Percentiles rank a stretch among this genome's conserved stretches.
Conservation (phyloP, 2,329 filamentous ascomycete genomes). For the Aspergillus udagawae region DNA sequence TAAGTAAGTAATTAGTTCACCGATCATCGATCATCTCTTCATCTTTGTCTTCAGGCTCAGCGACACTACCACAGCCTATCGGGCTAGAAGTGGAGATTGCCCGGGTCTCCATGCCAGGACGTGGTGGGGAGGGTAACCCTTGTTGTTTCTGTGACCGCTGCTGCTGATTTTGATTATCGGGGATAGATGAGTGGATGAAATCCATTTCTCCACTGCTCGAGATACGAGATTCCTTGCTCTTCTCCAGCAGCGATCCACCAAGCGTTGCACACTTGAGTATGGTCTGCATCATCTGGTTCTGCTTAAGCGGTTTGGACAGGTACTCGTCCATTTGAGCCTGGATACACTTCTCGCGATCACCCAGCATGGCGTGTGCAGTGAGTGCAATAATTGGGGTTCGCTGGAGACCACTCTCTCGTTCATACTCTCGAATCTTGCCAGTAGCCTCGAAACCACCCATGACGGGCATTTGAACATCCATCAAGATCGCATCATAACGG, state of each 20-base stretch:
- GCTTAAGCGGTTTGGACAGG: slow-evolving; percentile 90
- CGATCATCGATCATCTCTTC: no score
- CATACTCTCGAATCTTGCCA: slow-evolving; percentile 92
- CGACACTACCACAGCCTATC: no score
- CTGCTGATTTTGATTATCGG: no score
- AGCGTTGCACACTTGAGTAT: slow-evolving; percentile 96
- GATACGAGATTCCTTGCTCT: slow-evolving; percentile 41
- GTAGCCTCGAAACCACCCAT: slow-evolving; percentile 99
- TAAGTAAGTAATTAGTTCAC: no score
- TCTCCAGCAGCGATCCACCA: slow-evolving; percentile 50
- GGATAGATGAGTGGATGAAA: no score
- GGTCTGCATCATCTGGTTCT: slow-evolving; percentile 95
- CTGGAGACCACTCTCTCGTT: slow-evolving; percentile 72
- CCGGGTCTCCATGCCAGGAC: no score
- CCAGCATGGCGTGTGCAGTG: slow-evolving; percentile 97
- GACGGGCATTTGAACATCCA: slow-evolving; percentile 99
- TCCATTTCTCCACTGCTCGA: slow-evolving; percentile 38
- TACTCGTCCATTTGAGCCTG: slow-evolving; percentile 99
- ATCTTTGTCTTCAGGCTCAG: no score
- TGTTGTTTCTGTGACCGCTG: no score
- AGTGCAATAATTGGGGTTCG: slow-evolving; percentile 94
- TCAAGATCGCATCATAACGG: slow-evolving; percentile 93
- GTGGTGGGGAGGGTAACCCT: no score
- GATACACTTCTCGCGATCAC: slow-evolving; percentile 95
- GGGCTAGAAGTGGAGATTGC: no score